Conservation (phyloP, 495 filamentous ascomycete genomes). For the Hypoxylon perforatum region DNA sequence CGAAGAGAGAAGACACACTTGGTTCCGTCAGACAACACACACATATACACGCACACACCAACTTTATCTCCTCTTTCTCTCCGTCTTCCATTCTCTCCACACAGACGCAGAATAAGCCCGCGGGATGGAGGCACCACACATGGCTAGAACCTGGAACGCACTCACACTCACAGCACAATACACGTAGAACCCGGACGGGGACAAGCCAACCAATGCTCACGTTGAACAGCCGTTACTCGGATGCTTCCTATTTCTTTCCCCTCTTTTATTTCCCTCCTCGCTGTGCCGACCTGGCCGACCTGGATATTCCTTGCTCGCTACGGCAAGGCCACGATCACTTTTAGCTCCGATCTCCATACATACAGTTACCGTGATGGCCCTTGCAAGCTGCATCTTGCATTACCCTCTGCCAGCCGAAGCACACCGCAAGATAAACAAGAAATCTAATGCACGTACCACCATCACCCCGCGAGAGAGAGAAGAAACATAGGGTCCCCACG, state of each 20-base stretch:
- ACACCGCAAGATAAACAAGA: slow-evolving; percentile 39
- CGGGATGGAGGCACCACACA: slow-evolving; percentile 17
- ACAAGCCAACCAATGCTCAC: slow-evolving; percentile 32
- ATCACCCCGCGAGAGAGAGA: not conserved
- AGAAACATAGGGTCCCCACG: not conserved
- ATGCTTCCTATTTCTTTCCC: slow-evolving; percentile 23
- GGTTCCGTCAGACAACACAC: slow-evolving; percentile 25
- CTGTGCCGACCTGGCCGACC: too few relatives aligned
- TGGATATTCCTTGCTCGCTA: slow-evolving; percentile 35
- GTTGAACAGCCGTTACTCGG: slow-evolving; percentile 12
- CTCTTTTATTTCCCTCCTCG: slow-evolving; percentile 15
- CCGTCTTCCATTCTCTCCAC: slow-evolving; percentile 13
- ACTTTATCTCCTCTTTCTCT: too few relatives aligned
- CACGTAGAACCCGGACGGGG: slow-evolving; percentile 5
- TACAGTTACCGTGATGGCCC: slow-evolving; percentile 39
- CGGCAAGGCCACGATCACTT: slow-evolving; percentile 30
- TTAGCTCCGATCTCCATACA: slow-evolving; percentile 40
- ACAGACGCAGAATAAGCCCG: slow-evolving; percentile 20
- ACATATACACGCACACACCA: not conserved
- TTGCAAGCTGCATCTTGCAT: slow-evolving; percentile 37
- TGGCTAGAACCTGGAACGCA: not conserved
- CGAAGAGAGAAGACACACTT: slow-evolving; percentile 1
- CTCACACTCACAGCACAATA: not conserved
- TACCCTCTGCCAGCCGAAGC: slow-evolving; percentile 19
- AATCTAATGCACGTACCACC: slow-evolving; percentile 30